phyloP scores from a whole-genome alignment of 768 basidiomycete genomes.

The Hypholoma fasciculare region DNA sequence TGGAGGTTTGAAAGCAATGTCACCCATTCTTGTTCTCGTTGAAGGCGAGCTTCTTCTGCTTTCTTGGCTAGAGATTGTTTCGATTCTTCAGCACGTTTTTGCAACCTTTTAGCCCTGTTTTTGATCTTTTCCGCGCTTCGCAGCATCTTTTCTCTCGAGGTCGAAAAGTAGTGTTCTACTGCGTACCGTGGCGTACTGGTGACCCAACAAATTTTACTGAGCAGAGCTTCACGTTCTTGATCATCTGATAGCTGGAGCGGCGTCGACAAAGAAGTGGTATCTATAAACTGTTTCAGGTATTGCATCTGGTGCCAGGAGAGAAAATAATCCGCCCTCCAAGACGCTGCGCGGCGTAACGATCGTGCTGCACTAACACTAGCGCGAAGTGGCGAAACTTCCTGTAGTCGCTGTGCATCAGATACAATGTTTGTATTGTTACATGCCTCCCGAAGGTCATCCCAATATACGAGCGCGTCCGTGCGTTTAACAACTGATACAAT shows the following conservation, averaged over 20 bases:
- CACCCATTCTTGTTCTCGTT: slow-evolving; percentile 69
- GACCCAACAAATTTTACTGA: slow-evolving; percentile 52
- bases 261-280: slow-evolving; percentile 40
- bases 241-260: slow-evolving; percentile 50
- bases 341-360: slow-evolving; percentile 55
- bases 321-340: slow-evolving; percentile 64
- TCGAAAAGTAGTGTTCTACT: slow-evolving; percentile 45
- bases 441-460: slow-evolving; percentile 54
- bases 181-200: slow-evolving; percentile 54
- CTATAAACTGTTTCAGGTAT: slow-evolving; percentile 57
- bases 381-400: slow-evolving; percentile 12
- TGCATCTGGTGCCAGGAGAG: slow-evolving; percentile 69
- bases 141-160: slow-evolving; percentile 36
- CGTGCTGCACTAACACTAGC: slow-evolving; percentile 35
- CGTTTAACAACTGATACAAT: slow-evolving; percentile 39
- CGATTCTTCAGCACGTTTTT: slow-evolving; percentile 36
- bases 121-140: slow-evolving; percentile 45
- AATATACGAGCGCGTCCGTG: slow-evolving; percentile 47
- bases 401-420: background rate
- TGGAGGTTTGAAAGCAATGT: slow-evolving; percentile 54
- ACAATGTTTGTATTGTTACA: slow-evolving; percentile 37
- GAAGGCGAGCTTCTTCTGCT: slow-evolving; percentile 58
- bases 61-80: slow-evolving; percentile 60
- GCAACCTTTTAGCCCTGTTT: slow-evolving; percentile 29
- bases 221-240: slow-evolving; percentile 25